Conservation (phyloP, 192 early-diverging fungal species). For the Dissophora ornata region DNA sequence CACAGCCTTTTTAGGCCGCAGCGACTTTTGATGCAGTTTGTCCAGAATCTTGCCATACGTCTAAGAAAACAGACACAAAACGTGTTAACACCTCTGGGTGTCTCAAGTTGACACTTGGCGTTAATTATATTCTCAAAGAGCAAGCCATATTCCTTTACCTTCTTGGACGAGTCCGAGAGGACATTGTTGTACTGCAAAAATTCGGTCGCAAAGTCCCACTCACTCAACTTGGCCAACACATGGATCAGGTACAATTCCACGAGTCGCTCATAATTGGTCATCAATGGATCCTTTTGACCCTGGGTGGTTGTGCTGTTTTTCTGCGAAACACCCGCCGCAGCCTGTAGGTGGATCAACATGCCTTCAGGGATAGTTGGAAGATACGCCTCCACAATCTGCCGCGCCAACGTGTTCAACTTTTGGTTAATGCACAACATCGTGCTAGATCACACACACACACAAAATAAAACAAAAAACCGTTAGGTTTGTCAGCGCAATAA, state of each 20-base stretch:
- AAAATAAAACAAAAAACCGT: neutral
- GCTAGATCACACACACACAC: conserved; percentile 4
- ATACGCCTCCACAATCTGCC: conserved; percentile 42
- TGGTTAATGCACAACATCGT: conserved; percentile 41
- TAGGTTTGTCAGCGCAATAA: neutral
- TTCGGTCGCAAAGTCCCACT: conserved; percentile 50
- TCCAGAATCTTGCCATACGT: conserved; percentile 40
- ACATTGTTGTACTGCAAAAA: conserved; percentile 53
- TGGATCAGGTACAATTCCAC: conserved; percentile 56
- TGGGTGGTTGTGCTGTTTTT: conserved; percentile 1
- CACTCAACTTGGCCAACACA: conserved; percentile 53
- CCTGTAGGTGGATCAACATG: conserved; percentile 44
- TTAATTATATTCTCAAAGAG: too few species aligned
- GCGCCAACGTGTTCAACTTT: conserved; percentile 23
- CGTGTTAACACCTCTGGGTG: too few species aligned
- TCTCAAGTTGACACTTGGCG: too few species aligned
- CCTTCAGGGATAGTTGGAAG: conserved; percentile 33
- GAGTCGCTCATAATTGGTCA: conserved; percentile 56
- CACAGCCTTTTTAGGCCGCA: conserved; percentile 24
- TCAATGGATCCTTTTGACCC: conserved; percentile 40
- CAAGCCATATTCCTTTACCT: conserved; percentile 17
- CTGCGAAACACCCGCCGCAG: conserved; percentile 29
- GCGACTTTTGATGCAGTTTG: conserved; percentile 41
- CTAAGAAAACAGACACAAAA: conserved; percentile 1
- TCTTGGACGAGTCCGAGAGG: conserved; percentile 45